A percentile compares a stretch with the other conserved stretches of the same genome.
Conservation (phyloP, 768 basidiomycete species). For the Pleurotus giganteus region DNA sequence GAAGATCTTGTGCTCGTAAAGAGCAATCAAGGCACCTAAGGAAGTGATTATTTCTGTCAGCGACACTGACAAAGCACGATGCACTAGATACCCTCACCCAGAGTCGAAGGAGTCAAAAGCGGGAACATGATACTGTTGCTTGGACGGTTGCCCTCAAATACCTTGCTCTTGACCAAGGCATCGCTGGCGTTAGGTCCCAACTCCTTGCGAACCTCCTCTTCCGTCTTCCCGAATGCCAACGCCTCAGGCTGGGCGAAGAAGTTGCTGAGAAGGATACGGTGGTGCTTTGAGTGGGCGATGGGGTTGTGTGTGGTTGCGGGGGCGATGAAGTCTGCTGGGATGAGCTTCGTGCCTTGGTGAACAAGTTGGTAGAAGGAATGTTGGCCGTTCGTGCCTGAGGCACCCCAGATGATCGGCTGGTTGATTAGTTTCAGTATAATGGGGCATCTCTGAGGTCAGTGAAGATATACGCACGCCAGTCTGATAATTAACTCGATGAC, state of each 20-base stretch:
- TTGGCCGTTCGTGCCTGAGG: constrained; percentile 96
- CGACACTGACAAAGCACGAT: neutral
- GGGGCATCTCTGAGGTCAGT: neutral
- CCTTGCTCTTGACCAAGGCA: constrained; percentile 91
- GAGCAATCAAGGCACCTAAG: constrained; percentile 72
- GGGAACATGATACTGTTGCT: constrained; percentile 98
- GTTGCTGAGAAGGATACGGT: constrained; percentile 96
- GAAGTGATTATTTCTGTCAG: neutral
- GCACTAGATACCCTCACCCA: constrained; percentile 61
- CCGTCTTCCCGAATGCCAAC: constrained; percentile 95
- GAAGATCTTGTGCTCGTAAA: constrained; percentile 99
- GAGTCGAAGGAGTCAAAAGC: constrained; percentile 81
- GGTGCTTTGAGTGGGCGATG: constrained; percentile 83
- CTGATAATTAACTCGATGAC: constrained; percentile 91
- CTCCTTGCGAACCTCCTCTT: constrained; percentile 77
- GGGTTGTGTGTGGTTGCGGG: constrained; percentile 91
- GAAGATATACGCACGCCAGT: constrained; percentile 70
- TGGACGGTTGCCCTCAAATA: constrained; percentile 96
- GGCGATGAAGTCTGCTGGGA: constrained; percentile 91
- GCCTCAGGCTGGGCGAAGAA: constrained; percentile 99
- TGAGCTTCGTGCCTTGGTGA: constrained; percentile 91
- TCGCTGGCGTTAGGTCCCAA: constrained; percentile 68
- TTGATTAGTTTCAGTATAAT: constrained; percentile 4
- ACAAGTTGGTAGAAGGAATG: constrained; percentile 99
- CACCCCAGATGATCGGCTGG: constrained; percentile 98